Percentiles rank a stretch among this genome's conserved stretches.
Evolutionary conservation across 345 rosid genomes (phyloP).

Genomic region (Raphanus sativus): DNA sequence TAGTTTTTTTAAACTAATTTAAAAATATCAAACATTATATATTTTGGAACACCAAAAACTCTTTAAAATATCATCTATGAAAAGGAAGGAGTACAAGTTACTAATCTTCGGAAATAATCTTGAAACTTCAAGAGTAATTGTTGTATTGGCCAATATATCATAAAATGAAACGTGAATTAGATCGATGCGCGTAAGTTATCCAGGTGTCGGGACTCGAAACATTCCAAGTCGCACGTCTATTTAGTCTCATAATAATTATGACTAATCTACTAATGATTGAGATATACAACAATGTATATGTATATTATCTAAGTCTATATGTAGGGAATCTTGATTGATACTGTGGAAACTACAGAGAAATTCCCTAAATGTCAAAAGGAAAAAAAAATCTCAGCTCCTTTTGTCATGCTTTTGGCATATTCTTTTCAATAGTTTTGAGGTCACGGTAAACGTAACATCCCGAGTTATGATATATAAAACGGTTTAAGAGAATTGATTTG

Average conservation of each 20-base stretch:
- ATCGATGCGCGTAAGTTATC: conserved; percentile 11
- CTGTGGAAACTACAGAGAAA: conserved; percentile 11
- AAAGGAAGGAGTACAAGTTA: not conserved
- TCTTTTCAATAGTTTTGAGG: not conserved
- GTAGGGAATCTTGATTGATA: conserved; percentile 3
- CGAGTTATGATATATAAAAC: no score
- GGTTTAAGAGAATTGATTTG: no score
- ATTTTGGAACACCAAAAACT: no score
- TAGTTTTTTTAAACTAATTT: no score
- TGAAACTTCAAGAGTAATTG: not conserved
- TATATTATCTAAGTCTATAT: not conserved
- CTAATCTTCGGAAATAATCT: not conserved
- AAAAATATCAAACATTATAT: no score
- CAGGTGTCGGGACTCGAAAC: conserved; percentile 2
- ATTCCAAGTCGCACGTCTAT: conserved; percentile 13
- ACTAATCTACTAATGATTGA: conserved; percentile 14
- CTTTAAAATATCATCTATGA: no score
- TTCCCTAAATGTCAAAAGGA: not conserved
- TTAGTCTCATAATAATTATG: not conserved
- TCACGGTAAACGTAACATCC: not conserved
- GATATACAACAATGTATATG: not conserved
- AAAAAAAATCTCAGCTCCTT: not conserved
- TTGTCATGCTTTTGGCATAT: not conserved
- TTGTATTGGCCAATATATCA: not conserved
- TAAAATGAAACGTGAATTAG: conserved; percentile 8